Conservation (phyloP, 345 rosid species). For the Citrus maxima region DNA sequence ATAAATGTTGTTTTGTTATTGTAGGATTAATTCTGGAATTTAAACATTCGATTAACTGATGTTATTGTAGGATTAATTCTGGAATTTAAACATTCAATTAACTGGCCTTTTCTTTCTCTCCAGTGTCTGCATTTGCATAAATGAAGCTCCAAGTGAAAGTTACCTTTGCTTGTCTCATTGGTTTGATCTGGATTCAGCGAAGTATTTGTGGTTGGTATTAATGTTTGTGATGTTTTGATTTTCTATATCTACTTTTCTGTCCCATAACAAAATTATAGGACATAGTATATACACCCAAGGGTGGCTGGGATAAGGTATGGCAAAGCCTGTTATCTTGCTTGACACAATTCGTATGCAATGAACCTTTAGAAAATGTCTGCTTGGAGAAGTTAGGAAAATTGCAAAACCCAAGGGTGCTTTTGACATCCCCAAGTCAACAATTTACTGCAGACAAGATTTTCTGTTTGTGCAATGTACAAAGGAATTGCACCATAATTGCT, state of each 20-base stretch:
- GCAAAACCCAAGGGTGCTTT: neutral
- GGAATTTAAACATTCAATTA: slow-evolving; percentile 11
- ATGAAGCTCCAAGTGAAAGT: slow-evolving; percentile 57
- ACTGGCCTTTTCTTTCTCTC: slow-evolving; percentile 17
- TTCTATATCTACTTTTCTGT: neutral
- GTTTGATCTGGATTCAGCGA: slow-evolving; percentile 51
- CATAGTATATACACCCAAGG: neutral
- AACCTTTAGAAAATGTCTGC: neutral
- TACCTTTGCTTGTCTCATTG: slow-evolving; percentile 36
- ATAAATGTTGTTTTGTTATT: neutral
- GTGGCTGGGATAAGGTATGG: neutral
- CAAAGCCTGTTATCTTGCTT: neutral
- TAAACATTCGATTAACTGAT: slow-evolving; percentile 12
- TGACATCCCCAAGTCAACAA: neutral
- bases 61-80: slow-evolving; percentile 1
- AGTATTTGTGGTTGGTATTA: slow-evolving; percentile 67
- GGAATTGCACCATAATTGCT: neutral
- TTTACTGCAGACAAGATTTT: neutral
- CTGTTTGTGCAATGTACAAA: neutral
- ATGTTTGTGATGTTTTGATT: slow-evolving; percentile 4
- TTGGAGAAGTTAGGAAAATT: neutral
- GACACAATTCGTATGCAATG: neutral
- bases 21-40: slow-evolving; percentile 11
- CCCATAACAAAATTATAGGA: neutral
- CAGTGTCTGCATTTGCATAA: slow-evolving; percentile 27